Percentiles rank a stretch among this genome's conserved stretches.
Conservation (phyloP, 108 stramenopile species). For the Conticribra guillardii region DNA sequence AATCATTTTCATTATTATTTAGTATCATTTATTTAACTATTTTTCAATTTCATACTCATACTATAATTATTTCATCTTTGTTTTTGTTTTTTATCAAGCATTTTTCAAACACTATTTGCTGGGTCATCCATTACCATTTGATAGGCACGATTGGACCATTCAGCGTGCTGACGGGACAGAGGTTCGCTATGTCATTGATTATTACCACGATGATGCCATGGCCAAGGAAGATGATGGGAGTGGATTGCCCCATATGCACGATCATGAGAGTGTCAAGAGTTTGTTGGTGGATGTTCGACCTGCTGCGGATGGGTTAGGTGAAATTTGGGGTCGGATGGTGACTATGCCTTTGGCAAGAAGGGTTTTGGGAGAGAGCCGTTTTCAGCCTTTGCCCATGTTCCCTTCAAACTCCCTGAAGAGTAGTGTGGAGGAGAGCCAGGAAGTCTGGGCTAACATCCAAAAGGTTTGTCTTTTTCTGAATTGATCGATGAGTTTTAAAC, state of each 20-base stretch:
- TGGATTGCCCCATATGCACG: slow-evolving; percentile 45
- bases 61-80: too few relatives aligned
- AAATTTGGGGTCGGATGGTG: slow-evolving; percentile 70
- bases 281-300: slow-evolving; percentile 97
- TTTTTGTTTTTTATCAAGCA: too few relatives aligned
- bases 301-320: slow-evolving; percentile 79
- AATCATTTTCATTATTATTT: too few relatives aligned
- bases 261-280: slow-evolving; percentile 57
- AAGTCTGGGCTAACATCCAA: slow-evolving; percentile 85
- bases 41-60: too few relatives aligned
- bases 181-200: slow-evolving; percentile 98
- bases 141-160: slow-evolving; percentile 99
- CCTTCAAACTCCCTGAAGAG: slow-evolving; percentile 63
- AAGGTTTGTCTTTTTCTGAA: neutral
- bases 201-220: slow-evolving; percentile 92
- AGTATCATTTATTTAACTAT: too few relatives aligned
- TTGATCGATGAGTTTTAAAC: too few relatives aligned
- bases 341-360: slow-evolving; percentile 81
- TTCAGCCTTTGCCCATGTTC: slow-evolving; percentile 66
- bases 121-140: slow-evolving; percentile 95
- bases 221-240: slow-evolving; percentile 54
- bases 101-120: slow-evolving; percentile 79
- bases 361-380: slow-evolving; percentile 46
- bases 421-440: slow-evolving; percentile 73
- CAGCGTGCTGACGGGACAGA: slow-evolving; percentile 73